A percentile compares a stretch with the other conserved stretches of the same genome.
Evolutionary conservation across 805 yeast genomes (phyloP).

Genomic region (Isabelozyma rhagii): DNA sequence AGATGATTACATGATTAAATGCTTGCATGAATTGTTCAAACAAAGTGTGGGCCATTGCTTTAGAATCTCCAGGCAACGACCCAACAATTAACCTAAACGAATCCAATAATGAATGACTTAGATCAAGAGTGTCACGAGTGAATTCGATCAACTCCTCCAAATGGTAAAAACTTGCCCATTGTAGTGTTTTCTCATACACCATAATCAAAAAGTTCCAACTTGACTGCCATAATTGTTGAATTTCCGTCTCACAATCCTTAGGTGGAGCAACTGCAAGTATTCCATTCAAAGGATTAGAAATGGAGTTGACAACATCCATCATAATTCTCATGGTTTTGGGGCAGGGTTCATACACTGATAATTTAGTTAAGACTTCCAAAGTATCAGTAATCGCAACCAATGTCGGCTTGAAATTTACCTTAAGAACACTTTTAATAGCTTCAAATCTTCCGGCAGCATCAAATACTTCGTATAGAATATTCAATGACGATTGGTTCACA

Average conservation of each 20-base stretch:
- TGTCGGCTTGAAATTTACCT: conserved; percentile 38
- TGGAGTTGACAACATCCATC: conserved; percentile 65
- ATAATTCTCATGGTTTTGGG: conserved; percentile 71
- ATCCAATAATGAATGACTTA: conserved; percentile 65
- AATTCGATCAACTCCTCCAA: conserved; percentile 65
- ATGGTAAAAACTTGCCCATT: conserved; percentile 70
- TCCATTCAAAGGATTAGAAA: conserved; percentile 68
- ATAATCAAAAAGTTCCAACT: conserved; percentile 73
- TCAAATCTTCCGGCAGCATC: conserved; percentile 71
- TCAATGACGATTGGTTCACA: conserved; percentile 66
- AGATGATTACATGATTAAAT: conserved; percentile 63
- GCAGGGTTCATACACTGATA: conserved; percentile 64
- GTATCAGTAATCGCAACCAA: conserved; percentile 48
- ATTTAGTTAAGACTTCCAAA: conserved; percentile 40
- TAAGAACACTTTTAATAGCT: conserved; percentile 58
- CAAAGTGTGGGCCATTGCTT: conserved; percentile 18
- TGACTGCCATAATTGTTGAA: conserved; percentile 55
- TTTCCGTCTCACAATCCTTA: conserved; percentile 8
- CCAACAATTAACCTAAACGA: conserved; percentile 50
- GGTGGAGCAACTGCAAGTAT: conserved; percentile 25
- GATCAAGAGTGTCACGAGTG: conserved; percentile 81
- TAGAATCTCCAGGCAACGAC: conserved; percentile 6
- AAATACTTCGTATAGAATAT: conserved; percentile 69
- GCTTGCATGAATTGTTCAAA: conserved; percentile 58
- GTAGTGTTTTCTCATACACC: conserved; percentile 62